Conservation (phyloP, 495 filamentous ascomycete genomes). For the Rusavskia elegans region DNA sequence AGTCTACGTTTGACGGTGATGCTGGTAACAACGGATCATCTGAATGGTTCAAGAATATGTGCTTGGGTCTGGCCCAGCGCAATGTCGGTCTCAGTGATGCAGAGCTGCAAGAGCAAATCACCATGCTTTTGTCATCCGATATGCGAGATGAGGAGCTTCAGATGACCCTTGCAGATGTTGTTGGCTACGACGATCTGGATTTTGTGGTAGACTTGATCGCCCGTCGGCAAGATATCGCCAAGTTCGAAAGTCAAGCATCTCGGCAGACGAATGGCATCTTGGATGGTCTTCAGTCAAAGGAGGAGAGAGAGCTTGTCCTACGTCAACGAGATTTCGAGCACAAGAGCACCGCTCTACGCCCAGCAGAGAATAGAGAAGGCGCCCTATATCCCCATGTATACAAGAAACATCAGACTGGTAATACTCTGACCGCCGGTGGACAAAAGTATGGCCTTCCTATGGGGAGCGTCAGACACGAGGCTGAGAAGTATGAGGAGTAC, state of each 20-base stretch:
- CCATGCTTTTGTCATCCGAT: constrained; percentile 49
- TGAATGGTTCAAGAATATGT: constrained; percentile 51
- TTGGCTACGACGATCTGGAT: constrained; percentile 85
- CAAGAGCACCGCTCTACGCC: constrained; percentile 54
- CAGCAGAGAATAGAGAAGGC: constrained; percentile 42
- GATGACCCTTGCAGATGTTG: constrained; percentile 72
- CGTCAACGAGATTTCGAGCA: constrained; percentile 63
- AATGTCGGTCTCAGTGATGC: constrained; percentile 44
- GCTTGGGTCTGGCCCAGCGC: constrained; percentile 38
- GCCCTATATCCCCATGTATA: constrained; percentile 87
- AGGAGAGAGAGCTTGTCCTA: constrained; percentile 63
- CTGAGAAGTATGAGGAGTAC: constrained; percentile 74
- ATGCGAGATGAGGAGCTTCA: constrained; percentile 66
- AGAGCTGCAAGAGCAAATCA: constrained; percentile 54
- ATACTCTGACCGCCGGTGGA: constrained; percentile 59
- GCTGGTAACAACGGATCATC: too few relatives aligned
- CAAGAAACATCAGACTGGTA: constrained; percentile 62
- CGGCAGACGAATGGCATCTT: constrained; percentile 34
- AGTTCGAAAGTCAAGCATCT: constrained; percentile 5
- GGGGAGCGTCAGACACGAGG: constrained; percentile 43
- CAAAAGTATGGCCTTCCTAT: constrained; percentile 60
- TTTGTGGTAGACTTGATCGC: constrained; percentile 71
- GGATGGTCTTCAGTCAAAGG: constrained; percentile 49
- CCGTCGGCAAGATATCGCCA: constrained; percentile 48
- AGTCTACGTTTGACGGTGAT: constrained; percentile 17